phyloP scores from a whole-genome alignment of 306 rosid genomes.

The Vachellia collinsii region DNA sequence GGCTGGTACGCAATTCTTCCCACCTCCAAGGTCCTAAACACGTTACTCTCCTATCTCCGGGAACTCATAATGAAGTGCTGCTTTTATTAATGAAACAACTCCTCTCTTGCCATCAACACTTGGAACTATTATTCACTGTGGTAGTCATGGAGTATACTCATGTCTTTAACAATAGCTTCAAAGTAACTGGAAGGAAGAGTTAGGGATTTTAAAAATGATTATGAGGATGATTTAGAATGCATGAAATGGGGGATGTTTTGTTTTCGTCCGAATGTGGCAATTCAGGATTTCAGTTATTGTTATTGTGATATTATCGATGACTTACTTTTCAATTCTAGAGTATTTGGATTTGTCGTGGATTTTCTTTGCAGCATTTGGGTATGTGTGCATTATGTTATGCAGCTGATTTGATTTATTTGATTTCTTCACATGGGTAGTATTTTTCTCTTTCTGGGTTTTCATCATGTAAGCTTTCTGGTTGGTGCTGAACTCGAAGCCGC shows the following conservation, averaged over 20 bases:
- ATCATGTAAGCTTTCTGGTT: slow-evolving; percentile 57
- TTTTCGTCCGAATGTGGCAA: slow-evolving; percentile 39
- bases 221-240: slow-evolving; percentile 34
- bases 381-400: slow-evolving; percentile 39
- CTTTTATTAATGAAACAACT: not conserved
- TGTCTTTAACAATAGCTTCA: slow-evolving; percentile 43
- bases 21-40: slow-evolving; percentile 73
- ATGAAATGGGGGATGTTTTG: slow-evolving; percentile 48
- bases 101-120: slow-evolving; percentile 15
- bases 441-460: slow-evolving; percentile 51
- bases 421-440: slow-evolving; percentile 32
- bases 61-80: slow-evolving; percentile 22
- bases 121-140: slow-evolving; percentile 31
- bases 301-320: slow-evolving; percentile 43
- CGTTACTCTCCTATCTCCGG: slow-evolving; percentile 12
- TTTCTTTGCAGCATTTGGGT: slow-evolving; percentile 42
- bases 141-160: slow-evolving; percentile 1
- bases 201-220: slow-evolving; percentile 31
- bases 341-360: slow-evolving; percentile 28
- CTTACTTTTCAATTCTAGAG: slow-evolving; percentile 34
- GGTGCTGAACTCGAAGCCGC: slow-evolving; percentile 79
- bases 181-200: slow-evolving; percentile 42
- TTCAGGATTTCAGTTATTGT: slow-evolving; percentile 42
- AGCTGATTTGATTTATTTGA: slow-evolving; percentile 36
- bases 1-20: slow-evolving; percentile 98